These are phyloP conservation scores for Chytriomyces sp. DNA, from an alignment of 192 early-diverging fungal genomes.

Conservation along the genomic window DNA sequence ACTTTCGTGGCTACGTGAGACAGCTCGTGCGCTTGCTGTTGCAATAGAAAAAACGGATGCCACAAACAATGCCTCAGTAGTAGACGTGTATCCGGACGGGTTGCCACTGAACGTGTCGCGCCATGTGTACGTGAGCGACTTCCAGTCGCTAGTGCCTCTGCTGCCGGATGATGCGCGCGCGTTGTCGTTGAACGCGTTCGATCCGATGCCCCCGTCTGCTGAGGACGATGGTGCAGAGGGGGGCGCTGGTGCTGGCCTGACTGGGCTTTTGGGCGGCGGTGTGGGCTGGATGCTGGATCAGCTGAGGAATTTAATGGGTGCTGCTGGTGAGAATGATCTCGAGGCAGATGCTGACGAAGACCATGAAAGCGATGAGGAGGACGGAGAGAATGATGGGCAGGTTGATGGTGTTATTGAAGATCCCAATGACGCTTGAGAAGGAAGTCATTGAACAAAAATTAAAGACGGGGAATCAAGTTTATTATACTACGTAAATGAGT, in stretches of 20 bases:
- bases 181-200: slow-evolving; percentile 61
- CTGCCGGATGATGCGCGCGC: slow-evolving; percentile 57
- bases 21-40: slow-evolving; percentile 11
- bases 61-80: background rate
- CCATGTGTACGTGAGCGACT: slow-evolving; percentile 58
- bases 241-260: background rate
- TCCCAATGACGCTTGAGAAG: too few species aligned
- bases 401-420: too few species aligned
- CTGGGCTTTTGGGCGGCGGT: slow-evolving; percentile 4
- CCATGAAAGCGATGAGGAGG: background rate
- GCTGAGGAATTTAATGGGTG: slow-evolving; percentile 24
- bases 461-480: too few species aligned
- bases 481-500: too few species aligned
- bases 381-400: too few species aligned
- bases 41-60: background rate
- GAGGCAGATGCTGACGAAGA: slow-evolving; percentile 29
- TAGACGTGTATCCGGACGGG: slow-evolving; percentile 34
- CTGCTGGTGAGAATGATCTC: slow-evolving; percentile 16
- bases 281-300: slow-evolving; percentile 28
- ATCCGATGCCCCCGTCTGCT: slow-evolving; percentile 68
- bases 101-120: slow-evolving; percentile 48
- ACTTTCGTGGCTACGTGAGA: slow-evolving; percentile 48
- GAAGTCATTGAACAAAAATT: too few species aligned
- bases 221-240: slow-evolving; percentile 28
- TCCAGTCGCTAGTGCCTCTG: slow-evolving; percentile 51